Conservation (phyloP, 1,284 basidiomycete species). For the Vanrija humicola region DNA sequence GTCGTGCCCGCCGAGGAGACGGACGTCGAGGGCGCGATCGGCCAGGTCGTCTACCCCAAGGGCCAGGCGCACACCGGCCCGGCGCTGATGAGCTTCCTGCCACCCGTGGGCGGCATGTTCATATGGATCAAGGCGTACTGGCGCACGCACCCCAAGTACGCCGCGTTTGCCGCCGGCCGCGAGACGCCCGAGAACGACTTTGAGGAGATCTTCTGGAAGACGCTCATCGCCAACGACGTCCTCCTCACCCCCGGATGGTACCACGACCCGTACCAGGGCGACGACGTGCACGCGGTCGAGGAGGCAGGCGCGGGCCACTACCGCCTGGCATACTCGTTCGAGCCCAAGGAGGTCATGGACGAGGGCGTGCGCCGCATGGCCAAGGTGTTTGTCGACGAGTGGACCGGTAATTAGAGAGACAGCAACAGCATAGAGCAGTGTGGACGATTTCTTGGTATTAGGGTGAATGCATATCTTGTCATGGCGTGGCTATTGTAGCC, state of each 20-base stretch:
- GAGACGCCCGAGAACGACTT: conserved; percentile 8
- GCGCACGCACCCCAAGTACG: conserved; percentile 17
- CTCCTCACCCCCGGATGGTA: conserved; percentile 29
- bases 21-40: conserved; percentile 13
- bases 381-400: conserved; percentile 14
- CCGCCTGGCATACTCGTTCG: conserved; percentile 25
- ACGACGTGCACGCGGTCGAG: conserved; percentile 5
- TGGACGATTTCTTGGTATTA: too few species aligned
- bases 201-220: conserved; percentile 21
- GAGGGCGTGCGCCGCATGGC: conserved; percentile 23
- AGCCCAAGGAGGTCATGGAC: conserved; percentile 18
- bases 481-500: background rate
- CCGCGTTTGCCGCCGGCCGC: conserved; percentile 1
- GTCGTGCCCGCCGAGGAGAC: conserved; percentile 17
- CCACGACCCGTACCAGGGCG: conserved; percentile 23
- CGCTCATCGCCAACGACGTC: conserved; percentile 16
- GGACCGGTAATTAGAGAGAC: background rate
- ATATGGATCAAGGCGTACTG: conserved; percentile 33
- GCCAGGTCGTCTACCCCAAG: conserved; percentile 20
- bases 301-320: conserved; percentile 22
- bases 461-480: too few species aligned
- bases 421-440: too few species aligned
- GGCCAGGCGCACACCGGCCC: conserved; percentile 1
- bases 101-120: conserved; percentile 52
- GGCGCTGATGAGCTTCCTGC: conserved; percentile 60